phyloP scores from a whole-genome alignment of 1,284 basidiomycete species.

The Mixia osmundae region DNA sequence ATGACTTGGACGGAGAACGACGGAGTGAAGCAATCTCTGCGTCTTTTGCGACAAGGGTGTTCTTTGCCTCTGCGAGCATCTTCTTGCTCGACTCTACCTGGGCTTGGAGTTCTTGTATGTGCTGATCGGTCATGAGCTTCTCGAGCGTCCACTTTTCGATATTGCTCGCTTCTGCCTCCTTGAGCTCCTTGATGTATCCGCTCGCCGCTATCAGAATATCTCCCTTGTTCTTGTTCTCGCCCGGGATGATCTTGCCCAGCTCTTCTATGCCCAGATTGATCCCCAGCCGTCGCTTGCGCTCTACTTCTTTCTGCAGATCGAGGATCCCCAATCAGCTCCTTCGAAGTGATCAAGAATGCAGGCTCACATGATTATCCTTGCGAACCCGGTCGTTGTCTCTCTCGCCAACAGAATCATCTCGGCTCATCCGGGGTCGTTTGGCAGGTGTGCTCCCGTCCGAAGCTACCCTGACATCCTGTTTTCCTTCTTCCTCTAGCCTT shows the following conservation, averaged over 20 bases:
- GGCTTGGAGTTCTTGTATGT: constrained; percentile 19
- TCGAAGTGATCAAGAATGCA: constrained; percentile 15
- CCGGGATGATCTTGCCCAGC: constrained; percentile 66
- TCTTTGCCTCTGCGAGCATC: constrained; percentile 5
- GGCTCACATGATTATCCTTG: constrained; percentile 54
- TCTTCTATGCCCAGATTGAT: constrained; percentile 93
- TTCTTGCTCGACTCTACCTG: constrained; percentile 17
- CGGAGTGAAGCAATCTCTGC: not conserved
- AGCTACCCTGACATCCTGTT: no score
- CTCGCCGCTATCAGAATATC: constrained; percentile 58
- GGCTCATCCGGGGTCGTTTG: no score
- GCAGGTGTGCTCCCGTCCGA: no score
- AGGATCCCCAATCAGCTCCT: not conserved
- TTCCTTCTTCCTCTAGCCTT: no score
- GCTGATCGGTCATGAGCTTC: constrained; percentile 75
- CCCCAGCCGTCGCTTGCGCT: constrained; percentile 71
- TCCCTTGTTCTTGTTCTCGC: constrained; percentile 67
- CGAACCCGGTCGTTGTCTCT: constrained; percentile 50
- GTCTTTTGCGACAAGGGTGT: not conserved
- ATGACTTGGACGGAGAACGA: no score
- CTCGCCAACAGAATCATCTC: no score
- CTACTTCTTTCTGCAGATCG: constrained; percentile 66
- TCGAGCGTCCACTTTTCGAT: constrained; percentile 89
- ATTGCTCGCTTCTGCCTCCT: constrained; percentile 68
- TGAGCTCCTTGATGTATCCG: constrained; percentile 72